These are phyloP conservation scores for Pleomassaria siparia DNA, from an alignment of 2,329 filamentous ascomycete genomes.

Conservation along the genomic window DNA sequence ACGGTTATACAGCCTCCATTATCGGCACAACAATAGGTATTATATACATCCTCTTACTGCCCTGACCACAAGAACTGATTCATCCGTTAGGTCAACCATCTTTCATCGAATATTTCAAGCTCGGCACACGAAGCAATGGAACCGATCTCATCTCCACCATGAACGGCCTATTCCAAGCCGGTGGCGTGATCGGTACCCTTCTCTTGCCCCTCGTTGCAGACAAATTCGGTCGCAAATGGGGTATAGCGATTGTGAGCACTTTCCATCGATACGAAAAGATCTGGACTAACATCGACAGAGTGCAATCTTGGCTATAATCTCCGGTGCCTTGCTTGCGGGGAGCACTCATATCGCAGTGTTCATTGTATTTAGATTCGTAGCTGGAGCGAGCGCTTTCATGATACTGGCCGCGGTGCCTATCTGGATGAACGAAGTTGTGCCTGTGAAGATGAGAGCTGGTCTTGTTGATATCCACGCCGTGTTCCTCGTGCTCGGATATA, in stretches of 20 bases:
- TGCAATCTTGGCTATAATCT: slow-evolving; percentile 25
- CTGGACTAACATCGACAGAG: slow-evolving; percentile 8
- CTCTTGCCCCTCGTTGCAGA: slow-evolving; percentile 15
- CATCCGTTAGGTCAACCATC: slow-evolving; percentile 17
- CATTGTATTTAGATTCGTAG: slow-evolving; percentile 35
- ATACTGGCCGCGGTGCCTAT: slow-evolving; percentile 35
- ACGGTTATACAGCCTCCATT: slow-evolving; percentile 20
- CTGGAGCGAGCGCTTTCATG: slow-evolving; percentile 34
- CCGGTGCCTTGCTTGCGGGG: slow-evolving; percentile 24
- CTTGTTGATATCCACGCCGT: slow-evolving; percentile 39
- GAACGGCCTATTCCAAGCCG: slow-evolving; percentile 20
- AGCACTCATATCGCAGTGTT: slow-evolving; percentile 21
- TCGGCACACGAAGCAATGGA: slow-evolving; percentile 16
- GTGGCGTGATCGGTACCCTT: slow-evolving; percentile 19
- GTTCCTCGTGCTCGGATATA: slow-evolving; percentile 24
- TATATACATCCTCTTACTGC: not conserved
- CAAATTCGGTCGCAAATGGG: slow-evolving; percentile 20
- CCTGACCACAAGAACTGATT: not conserved
- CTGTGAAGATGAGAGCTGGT: slow-evolving; percentile 32
- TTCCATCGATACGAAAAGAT: not conserved
- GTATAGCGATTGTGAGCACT: slow-evolving; percentile 16
- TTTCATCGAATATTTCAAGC: slow-evolving; percentile 21
- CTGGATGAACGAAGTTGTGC: slow-evolving; percentile 38
- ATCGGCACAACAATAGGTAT: slow-evolving; percentile 20
- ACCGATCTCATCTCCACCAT: slow-evolving; percentile 17